A percentile compares a stretch with the other conserved stretches of the same genome.
Conservation (phyloP, 1,284 basidiomycete genomes). For the Cutaneotrichosporon dermatis region DNA sequence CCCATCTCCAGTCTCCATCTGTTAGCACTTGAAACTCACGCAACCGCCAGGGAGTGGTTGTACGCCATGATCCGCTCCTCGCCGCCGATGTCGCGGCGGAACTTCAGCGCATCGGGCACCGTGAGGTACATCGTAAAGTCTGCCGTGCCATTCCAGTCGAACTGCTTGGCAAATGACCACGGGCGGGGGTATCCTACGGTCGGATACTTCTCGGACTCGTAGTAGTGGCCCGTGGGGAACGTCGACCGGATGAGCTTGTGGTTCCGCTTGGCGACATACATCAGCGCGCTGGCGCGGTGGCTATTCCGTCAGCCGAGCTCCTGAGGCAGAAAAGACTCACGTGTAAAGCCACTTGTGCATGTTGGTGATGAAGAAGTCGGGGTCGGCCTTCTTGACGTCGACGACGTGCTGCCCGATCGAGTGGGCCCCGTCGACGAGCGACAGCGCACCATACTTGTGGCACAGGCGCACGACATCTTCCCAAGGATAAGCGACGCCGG, state of each 20-base stretch:
- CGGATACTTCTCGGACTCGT: slow-evolving; percentile 52
- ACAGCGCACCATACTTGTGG: slow-evolving; percentile 62
- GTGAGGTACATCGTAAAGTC: slow-evolving; percentile 35
- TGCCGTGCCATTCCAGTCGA: slow-evolving; percentile 36
- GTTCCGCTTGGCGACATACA: slow-evolving; percentile 75
- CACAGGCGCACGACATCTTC: slow-evolving; percentile 66
- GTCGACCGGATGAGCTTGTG: slow-evolving; percentile 70
- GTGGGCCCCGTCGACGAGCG: slow-evolving; percentile 78
- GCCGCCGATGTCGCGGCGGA: slow-evolving; percentile 75
- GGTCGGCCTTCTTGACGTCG: slow-evolving; percentile 58
- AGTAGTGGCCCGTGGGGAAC: slow-evolving; percentile 66
- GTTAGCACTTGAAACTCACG: slow-evolving; percentile 28
- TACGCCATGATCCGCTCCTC: slow-evolving; percentile 73
- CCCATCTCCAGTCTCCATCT: too few species aligned
- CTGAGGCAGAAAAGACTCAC: slow-evolving; percentile 12
- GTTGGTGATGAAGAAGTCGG: slow-evolving; percentile 81
- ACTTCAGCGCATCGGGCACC: slow-evolving; percentile 60
- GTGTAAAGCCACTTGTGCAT: slow-evolving; percentile 74
- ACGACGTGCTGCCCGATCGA: slow-evolving; percentile 61
- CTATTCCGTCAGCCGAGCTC: slow-evolving; percentile 38
- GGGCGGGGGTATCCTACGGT: slow-evolving; percentile 23
- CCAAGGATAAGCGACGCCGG: slow-evolving; percentile 73
- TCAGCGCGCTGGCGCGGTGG: slow-evolving; percentile 65
- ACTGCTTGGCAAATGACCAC: slow-evolving; percentile 53
- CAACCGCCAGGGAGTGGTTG: slow-evolving; percentile 66